A percentile compares a stretch with the other conserved stretches of the same genome.
Conservation (phyloP, 345 rosid species). For the Hypericum perforatum region DNA sequence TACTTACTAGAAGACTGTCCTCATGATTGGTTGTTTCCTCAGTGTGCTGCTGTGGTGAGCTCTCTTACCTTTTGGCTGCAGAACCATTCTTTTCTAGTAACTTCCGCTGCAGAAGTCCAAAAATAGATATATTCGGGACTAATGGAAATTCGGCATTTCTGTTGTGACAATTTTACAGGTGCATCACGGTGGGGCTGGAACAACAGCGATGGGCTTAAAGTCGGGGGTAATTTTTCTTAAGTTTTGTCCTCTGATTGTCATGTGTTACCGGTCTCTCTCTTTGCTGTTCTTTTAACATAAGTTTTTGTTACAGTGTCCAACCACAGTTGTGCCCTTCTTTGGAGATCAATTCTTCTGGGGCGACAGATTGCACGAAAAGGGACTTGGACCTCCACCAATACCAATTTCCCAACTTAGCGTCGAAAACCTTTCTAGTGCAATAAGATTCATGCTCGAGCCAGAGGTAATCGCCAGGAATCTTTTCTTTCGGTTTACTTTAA, state of each 20-base stretch:
- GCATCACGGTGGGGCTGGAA: conserved; percentile 99
- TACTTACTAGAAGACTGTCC: conserved; percentile 90
- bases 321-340: conserved; percentile 89
- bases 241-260: background rate
- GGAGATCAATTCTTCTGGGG: conserved; percentile 99
- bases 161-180: conserved; percentile 38
- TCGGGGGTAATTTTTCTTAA: conserved; percentile 58
- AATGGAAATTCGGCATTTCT: background rate
- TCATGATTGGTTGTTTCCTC: conserved; percentile 99
- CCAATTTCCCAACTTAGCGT: conserved; percentile 66
- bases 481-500: background rate
- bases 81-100: no score
- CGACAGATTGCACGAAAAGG: conserved; percentile 56
- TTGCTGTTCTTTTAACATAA: conserved; percentile 9
- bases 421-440: conserved; percentile 71
- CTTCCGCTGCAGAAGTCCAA: no score
- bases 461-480: conserved; percentile 48
- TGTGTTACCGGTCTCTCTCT: background rate
- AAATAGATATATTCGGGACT: no score
- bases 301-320: conserved; percentile 64
- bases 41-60: conserved; percentile 90
- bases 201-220: conserved; percentile 88
- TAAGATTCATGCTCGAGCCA: conserved; percentile 80
- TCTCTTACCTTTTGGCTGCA: background rate
- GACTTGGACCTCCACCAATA: conserved; percentile 79